Conservation (phyloP, 805 yeast genomes). For the Wickerhamiella cacticola region DNA sequence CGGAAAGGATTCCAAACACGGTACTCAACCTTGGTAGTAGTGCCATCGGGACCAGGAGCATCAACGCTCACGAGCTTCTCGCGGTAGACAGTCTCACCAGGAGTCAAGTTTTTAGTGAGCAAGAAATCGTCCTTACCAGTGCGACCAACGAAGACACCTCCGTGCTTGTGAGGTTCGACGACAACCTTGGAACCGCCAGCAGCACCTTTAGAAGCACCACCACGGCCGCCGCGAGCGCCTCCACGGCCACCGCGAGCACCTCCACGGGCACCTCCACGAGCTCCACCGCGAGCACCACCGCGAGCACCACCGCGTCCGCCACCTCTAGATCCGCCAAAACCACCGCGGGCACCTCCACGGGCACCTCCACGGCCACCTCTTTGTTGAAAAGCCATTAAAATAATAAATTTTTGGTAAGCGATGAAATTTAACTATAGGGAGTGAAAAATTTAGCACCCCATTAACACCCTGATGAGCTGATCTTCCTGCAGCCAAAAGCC, state of each 20-base stretch:
- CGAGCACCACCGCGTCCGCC: constrained; percentile 42
- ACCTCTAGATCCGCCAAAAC: constrained; percentile 33
- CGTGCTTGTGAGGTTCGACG: constrained; percentile 97
- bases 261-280: constrained; percentile 42
- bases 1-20: constrained; percentile 99
- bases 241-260: constrained; percentile 39
- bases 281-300: constrained; percentile 30
- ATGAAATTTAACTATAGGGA: constrained; percentile 1
- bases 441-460: background rate
- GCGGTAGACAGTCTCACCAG: constrained; percentile 98
- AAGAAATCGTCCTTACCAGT: constrained; percentile 92
- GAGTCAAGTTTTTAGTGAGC: constrained; percentile 92
- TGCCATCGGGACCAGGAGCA: constrained; percentile 78
- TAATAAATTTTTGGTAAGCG: background rate
- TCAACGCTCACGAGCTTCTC: constrained; percentile 93
- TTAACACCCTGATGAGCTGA: too few relatives aligned
- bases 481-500: too few relatives aligned
- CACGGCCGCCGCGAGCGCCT: constrained; percentile 45
- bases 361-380: constrained; percentile 37
- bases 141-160: constrained; percentile 96
- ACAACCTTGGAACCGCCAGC: constrained; percentile 82
- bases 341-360: constrained; percentile 38
- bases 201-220: constrained; percentile 45
- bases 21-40: constrained; percentile 86
- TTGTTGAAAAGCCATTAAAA: constrained; percentile 9